Base-by-base conservation (phyloP, 345 rosid species). In the Kandelia obovata region DNA sequence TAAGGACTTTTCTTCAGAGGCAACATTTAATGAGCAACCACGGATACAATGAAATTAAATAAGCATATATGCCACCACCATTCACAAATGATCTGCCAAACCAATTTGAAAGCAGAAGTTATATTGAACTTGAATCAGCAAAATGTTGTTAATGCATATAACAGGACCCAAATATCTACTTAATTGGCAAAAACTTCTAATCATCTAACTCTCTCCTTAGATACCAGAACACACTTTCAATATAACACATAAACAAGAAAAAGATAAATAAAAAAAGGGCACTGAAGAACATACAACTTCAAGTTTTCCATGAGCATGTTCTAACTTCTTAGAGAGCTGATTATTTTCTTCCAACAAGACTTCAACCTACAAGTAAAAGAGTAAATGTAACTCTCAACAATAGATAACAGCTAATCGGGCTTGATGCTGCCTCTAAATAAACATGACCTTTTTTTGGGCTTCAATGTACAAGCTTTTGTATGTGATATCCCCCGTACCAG, bases 361-460 rank as follows among this genome's bases (percentile, higher is more conserved):
- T 71, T 71, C 80, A 62, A 77, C 21, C 80, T 77, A 21, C 65
- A 37, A 66, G 57, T 30, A 37, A 27, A 63, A 30, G 53, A 61
- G 32, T 7, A 61, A 71, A 43, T 7, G 19, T 0, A 49, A 27
- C 37, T 6, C 17, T n/a, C 15, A 68, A 9, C 1, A 39, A 34
- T 8, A 21, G 53, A 25, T 52, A 1, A 10, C 31, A 56, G 0
- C 19, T 13, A 13, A 43, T 43, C 5, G 43, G 17, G 31, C 39
- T 43, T 35, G 21, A 56, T 43, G 30, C 65, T 28, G 55, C 23
- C 34, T 4, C 26, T 56, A 3, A 34, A 75, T 31, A 51, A 37
- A 65, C 39, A 21, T 32, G 56, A 83, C 87, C 91, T 84, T 79
- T 79, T 83, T 84, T 73, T 79, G 85, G 32, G 85, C 79, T 11